These are phyloP conservation scores for Parafenestella ontariensis DNA, from an alignment of 2,329 filamentous ascomycete species.

Conservation along the genomic window DNA sequence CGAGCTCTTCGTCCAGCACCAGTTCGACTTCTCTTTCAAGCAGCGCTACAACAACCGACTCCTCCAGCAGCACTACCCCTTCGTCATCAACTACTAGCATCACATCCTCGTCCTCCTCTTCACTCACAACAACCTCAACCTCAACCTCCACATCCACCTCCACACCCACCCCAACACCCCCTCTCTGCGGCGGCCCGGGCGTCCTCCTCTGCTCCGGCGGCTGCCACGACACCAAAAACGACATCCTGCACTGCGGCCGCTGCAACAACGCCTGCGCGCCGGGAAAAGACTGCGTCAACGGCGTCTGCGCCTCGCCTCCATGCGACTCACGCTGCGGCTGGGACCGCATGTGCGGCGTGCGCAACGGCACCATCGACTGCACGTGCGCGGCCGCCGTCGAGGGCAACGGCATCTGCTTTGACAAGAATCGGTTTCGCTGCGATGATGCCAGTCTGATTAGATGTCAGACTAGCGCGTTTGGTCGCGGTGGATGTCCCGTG, in stretches of 20 bases:
- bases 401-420: conserved; percentile 39
- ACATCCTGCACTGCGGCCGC: conserved; percentile 34
- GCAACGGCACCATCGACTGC: conserved; percentile 27
- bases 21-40: not conserved
- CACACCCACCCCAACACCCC: conserved; percentile 2
- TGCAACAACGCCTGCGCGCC: conserved; percentile 34
- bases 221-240: conserved; percentile 32
- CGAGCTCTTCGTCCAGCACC: not conserved
- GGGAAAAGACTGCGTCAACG: conserved; percentile 40
- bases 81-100: not conserved
- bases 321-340: conserved; percentile 40
- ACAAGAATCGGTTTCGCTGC: conserved; percentile 25
- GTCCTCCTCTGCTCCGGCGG: conserved; percentile 25
- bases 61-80: conserved; percentile 1
- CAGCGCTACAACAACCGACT: conserved; percentile 1
- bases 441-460: conserved; percentile 6
- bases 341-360: conserved; percentile 32
- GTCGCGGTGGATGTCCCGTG: conserved; percentile 15
- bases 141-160: conserved; percentile 9
- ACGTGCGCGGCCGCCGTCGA: conserved; percentile 34
- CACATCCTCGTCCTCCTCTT: not conserved
- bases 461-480: conserved; percentile 7
- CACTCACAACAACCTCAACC: conserved; percentile 1
- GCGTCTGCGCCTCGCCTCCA: conserved; percentile 36
- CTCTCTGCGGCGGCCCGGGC: conserved; percentile 20